Evolutionary conservation across 2,329 filamentous ascomycete species (phyloP), one percentile per base, ranked within the genome.

Genomic region (Fusarium torulosum): DNA sequence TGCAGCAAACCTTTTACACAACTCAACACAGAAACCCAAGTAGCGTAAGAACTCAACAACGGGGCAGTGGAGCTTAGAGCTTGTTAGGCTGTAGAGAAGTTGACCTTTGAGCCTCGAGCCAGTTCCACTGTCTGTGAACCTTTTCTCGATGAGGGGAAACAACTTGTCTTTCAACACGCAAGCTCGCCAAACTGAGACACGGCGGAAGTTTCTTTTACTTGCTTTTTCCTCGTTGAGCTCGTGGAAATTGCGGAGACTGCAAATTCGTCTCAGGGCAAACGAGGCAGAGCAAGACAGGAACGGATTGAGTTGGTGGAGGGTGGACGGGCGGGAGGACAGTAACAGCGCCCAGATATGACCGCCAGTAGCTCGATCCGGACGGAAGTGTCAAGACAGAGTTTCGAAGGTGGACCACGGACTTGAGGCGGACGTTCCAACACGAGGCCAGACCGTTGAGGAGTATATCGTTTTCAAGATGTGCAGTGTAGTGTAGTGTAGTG

Each of bases 401-500:
- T 68, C 49, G 62, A 60, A 54, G 57, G 62, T 59, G 57, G 62
- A 62, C 66, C 53, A 46, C 46, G 53, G 47, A 52, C 54, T 63
- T 53, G 59, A 68, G 57, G 67, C 58, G 59, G 58, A 71, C 63
- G 55, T 69, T 67, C 67, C 67, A 71, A 59, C 65, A 71, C 69
- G 55, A 70, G 64, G 69, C 67, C 69, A 72, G 66, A 59, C 58
- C 67, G 67, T 72, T 72, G 63, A 57, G 44, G 62, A 69, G 63
- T 62, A 70, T 67, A 71, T 66, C 55, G 52, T 63, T 57, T 63
- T 57, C 53, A 58, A 66, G 55, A 61, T 59, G 59, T 59, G 62
- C 46, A 56, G 58, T 45, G 54, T 14, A 61, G 40, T 38, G 56
- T 40, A 60, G 55, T 57, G 61, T 49, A 46, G 60, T 68, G 45